phyloP scores from a whole-genome alignment of 2,329 filamentous ascomycete genomes.

The Albifimbria verrucaria region DNA sequence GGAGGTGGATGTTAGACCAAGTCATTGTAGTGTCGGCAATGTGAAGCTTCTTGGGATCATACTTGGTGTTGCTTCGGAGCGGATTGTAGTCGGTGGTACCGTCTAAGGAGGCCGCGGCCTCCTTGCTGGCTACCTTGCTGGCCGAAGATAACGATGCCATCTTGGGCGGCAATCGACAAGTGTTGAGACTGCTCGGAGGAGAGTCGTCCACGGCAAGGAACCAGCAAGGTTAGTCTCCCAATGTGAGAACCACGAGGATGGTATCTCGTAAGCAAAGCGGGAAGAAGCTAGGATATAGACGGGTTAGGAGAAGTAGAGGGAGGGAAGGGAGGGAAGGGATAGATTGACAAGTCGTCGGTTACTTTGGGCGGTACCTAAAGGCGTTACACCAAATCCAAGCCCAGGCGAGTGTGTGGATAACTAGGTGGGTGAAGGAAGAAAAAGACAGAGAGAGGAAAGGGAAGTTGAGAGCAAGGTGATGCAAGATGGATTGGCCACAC shows the following conservation, averaged over 20 bases:
- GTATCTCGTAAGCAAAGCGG: neutral
- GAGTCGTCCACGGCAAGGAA: neutral
- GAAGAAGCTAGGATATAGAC: neutral
- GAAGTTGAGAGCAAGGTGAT: neutral
- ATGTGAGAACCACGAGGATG: neutral
- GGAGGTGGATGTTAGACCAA: constrained; percentile 80
- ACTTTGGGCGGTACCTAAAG: neutral
- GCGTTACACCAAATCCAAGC: neutral
- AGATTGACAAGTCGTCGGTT: neutral
- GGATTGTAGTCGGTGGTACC: constrained; percentile 56
- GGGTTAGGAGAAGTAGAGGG: neutral
- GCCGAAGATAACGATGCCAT: constrained; percentile 38
- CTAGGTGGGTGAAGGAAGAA: neutral
- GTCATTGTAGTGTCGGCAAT: constrained; percentile 83
- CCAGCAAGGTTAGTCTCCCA: neutral
- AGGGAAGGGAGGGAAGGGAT: neutral
- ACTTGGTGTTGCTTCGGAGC: constrained; percentile 36
- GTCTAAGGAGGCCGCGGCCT: constrained; percentile 44
- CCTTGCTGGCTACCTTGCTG: constrained; percentile 12
- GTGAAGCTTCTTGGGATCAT: constrained; percentile 72
- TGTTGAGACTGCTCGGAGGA: neutral
- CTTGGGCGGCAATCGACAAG: constrained; percentile 2
- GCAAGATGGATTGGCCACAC: neutral
- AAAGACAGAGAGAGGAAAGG: neutral
- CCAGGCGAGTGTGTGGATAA: neutral